phyloP scores from a whole-genome alignment of 805 yeast species.

The Saccharomycopsis amapae region DNA sequence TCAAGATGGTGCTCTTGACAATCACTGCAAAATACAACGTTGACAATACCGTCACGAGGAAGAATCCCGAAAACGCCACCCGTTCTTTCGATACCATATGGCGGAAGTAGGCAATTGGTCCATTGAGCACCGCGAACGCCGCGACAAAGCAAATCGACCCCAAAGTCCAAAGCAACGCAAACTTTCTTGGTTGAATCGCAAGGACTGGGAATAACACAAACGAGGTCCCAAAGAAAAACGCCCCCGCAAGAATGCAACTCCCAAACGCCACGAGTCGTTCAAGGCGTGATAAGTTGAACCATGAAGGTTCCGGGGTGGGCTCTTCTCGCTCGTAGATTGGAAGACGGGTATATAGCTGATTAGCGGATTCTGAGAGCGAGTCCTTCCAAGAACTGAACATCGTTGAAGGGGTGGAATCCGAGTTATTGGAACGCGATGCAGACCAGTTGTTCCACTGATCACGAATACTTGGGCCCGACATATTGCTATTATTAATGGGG shows the following conservation, averaged over 20 bases:
- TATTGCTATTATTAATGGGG: background rate
- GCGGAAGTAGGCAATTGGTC: conserved; percentile 73
- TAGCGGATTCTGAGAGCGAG: conserved; percentile 29
- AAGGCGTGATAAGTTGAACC: conserved; percentile 66
- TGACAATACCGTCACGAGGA: conserved; percentile 69
- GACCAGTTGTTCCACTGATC: conserved; percentile 21
- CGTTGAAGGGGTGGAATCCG: background rate
- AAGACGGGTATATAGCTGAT: conserved; percentile 54
- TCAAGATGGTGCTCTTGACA: conserved; percentile 61
- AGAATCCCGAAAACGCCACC: conserved; percentile 71
- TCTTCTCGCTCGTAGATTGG: conserved; percentile 49
- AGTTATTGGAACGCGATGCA: conserved; percentile 2
- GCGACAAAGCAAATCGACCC: conserved; percentile 83
- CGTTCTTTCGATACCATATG: conserved; percentile 76
- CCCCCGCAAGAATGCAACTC: conserved; percentile 67
- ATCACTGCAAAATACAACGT: conserved; percentile 77
- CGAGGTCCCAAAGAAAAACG: conserved; percentile 73
- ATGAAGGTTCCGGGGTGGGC: conserved; percentile 60
- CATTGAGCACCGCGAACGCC: conserved; percentile 91
- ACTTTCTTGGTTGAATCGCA: conserved; percentile 84
- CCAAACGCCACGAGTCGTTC: conserved; percentile 77
- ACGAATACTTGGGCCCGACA: conserved; percentile 8
- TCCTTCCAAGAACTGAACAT: conserved; percentile 18
- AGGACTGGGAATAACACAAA: conserved; percentile 82
- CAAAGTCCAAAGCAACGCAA: conserved; percentile 84